Percentiles rank a stretch among this genome's conserved stretches.
Conservation (phyloP, 1,284 basidiomycete genomes). For the Ustilago lituana region DNA sequence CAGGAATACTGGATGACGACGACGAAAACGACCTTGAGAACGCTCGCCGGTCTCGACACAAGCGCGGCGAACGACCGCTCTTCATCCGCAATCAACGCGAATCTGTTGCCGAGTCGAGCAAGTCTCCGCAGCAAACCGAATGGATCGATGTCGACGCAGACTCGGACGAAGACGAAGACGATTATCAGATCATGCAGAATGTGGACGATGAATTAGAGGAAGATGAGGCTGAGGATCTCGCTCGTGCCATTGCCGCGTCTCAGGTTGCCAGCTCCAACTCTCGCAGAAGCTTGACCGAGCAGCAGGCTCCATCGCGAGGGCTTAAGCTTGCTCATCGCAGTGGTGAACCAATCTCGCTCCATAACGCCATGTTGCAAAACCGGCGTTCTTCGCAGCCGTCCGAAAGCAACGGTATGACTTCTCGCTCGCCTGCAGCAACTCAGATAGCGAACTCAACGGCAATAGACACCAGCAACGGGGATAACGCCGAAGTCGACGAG, state of each 20-base stretch:
- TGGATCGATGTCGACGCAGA: slow-evolving; percentile 44
- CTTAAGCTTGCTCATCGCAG: slow-evolving; percentile 24
- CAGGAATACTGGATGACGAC: slow-evolving; percentile 46
- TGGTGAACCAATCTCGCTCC: slow-evolving; percentile 39
- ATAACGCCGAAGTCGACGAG: slow-evolving; percentile 24
- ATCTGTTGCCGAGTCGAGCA: neutral
- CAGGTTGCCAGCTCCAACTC: slow-evolving; percentile 6
- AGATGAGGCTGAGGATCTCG: slow-evolving; percentile 56
- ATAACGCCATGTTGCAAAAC: slow-evolving; percentile 20
- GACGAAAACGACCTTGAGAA: slow-evolving; percentile 24
- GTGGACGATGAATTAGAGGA: slow-evolving; percentile 36
- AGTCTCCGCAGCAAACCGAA: slow-evolving; percentile 9
- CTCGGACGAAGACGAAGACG: slow-evolving; percentile 19
- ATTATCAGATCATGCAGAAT: slow-evolving; percentile 10
- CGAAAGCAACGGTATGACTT: neutral
- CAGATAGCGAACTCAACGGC: neutral
- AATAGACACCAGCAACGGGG: neutral
- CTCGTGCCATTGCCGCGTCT: slow-evolving; percentile 49
- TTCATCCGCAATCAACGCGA: slow-evolving; percentile 26
- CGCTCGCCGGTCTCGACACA: slow-evolving; percentile 15
- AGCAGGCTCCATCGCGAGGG: slow-evolving; percentile 6
- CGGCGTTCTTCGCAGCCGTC: neutral
- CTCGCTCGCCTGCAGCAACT: neutral
- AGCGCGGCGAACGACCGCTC: slow-evolving; percentile 33
- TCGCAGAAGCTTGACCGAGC: neutral